Evolutionary conservation across 805 yeast genomes (phyloP).

Genomic region (Candida manassasensis): DNA sequence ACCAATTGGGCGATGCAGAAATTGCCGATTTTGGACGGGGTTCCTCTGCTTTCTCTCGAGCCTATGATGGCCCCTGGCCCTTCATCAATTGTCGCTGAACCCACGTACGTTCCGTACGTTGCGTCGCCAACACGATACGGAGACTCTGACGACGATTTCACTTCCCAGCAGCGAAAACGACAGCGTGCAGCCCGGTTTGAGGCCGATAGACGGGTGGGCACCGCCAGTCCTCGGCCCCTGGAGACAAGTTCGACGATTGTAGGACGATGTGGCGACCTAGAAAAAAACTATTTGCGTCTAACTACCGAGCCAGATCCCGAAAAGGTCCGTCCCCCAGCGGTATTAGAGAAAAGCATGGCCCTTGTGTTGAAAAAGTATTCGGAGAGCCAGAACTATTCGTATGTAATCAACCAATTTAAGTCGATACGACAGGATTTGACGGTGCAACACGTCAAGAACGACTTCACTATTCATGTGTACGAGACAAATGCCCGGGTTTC

Average conservation of each 20-base stretch:
- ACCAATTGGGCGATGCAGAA: slow-evolving; percentile 53
- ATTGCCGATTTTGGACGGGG: slow-evolving; percentile 41
- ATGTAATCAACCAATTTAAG: slow-evolving; percentile 84
- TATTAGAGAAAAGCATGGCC: slow-evolving; percentile 55
- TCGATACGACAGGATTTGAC: slow-evolving; percentile 90
- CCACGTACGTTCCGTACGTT: background rate
- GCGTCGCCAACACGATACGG: background rate
- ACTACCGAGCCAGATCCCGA: slow-evolving; percentile 91
- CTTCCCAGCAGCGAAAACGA: slow-evolving; percentile 32
- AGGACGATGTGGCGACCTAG: slow-evolving; percentile 64
- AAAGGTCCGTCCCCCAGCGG: slow-evolving; percentile 66
- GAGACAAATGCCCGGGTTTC: slow-evolving; percentile 88
- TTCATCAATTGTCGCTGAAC: background rate
- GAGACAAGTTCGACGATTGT: slow-evolving; percentile 22
- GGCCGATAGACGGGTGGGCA: slow-evolving; percentile 5
- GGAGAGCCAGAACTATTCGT: slow-evolving; percentile 48
- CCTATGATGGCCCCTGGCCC: slow-evolving; percentile 2
- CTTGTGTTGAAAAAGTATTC: slow-evolving; percentile 51
- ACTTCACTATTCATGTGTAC: slow-evolving; percentile 73
- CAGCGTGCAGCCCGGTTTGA: slow-evolving; percentile 50
- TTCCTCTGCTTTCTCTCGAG: slow-evolving; percentile 9
- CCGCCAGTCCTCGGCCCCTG: slow-evolving; percentile 8
- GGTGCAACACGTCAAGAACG: slow-evolving; percentile 80
- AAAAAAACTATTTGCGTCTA: slow-evolving; percentile 74
- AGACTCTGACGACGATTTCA: slow-evolving; percentile 13